phyloP scores from a whole-genome alignment of 495 filamentous ascomycete species.

The Trichoderma asperelloides region DNA sequence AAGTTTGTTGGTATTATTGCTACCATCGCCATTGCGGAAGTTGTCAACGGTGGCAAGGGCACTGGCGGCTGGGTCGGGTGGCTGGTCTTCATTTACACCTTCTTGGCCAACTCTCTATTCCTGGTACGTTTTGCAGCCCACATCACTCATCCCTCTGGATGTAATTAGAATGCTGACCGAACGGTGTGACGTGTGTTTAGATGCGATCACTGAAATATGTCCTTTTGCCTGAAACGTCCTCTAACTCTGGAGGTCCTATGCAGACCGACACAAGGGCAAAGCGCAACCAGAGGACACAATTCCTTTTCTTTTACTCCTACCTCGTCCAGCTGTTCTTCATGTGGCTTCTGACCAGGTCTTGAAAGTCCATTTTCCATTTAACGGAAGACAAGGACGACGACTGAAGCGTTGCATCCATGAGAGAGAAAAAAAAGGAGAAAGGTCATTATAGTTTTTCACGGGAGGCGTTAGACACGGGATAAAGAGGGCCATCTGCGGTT shows the following conservation, averaged over 20 bases:
- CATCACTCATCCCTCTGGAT: background rate
- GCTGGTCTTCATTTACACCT: conserved; percentile 83
- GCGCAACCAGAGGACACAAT: conserved; percentile 84
- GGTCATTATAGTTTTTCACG: background rate
- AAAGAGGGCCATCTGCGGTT: background rate
- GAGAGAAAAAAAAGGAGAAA: background rate
- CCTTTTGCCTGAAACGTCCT: conserved; percentile 73
- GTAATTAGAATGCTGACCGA: background rate
- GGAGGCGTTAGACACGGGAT: background rate
- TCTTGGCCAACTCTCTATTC: conserved; percentile 90
- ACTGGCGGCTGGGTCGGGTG: conserved; percentile 84
- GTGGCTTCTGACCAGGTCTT: conserved; percentile 66
- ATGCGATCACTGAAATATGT: conserved; percentile 94
- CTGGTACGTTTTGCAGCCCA: conserved; percentile 49
- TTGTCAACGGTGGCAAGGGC: conserved; percentile 64
- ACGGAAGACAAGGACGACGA: background rate
- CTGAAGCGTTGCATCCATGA: background rate
- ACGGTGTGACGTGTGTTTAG: conserved; percentile 35
- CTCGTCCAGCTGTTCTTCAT: conserved; percentile 89
- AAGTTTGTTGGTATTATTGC: conserved; percentile 96
- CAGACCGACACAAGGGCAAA: conserved; percentile 63
- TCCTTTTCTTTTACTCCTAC: conserved; percentile 92
- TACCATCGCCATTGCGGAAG: conserved; percentile 68
- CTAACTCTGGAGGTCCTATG: conserved; percentile 57
- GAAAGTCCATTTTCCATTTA: background rate